Percentiles rank a stretch among this genome's conserved stretches.
Conservation (phyloP, 148 eudicot species). For the Fagopyrum tataricum region DNA sequence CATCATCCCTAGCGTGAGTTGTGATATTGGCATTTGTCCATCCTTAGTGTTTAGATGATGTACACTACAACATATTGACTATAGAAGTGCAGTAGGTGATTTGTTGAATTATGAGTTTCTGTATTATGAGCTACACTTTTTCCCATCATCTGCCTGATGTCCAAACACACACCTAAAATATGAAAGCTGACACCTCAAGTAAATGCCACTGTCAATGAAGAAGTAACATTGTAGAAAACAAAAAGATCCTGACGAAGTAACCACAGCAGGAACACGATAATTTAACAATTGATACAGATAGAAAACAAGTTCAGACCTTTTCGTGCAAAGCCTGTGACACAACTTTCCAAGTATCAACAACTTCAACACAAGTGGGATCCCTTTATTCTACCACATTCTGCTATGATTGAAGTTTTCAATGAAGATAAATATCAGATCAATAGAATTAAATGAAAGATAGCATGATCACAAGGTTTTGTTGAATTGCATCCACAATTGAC, state of each 20-base stretch:
- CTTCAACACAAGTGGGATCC: conserved; percentile 22
- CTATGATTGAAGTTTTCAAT: neutral
- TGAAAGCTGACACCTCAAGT: conserved; percentile 68
- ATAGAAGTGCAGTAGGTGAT: too few relatives aligned
- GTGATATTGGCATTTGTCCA: too few relatives aligned
- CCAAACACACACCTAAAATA: conserved; percentile 82
- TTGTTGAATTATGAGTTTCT: too few relatives aligned
- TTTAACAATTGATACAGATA: conserved; percentile 4
- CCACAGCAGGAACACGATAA: neutral
- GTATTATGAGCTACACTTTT: too few relatives aligned
- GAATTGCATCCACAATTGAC: too few relatives aligned
- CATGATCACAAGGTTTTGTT: neutral
- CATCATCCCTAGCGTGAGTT: too few relatives aligned
- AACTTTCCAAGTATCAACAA: conserved; percentile 50
- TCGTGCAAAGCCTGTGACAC: conserved; percentile 87
- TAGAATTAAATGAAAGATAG: neutral
- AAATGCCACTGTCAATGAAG: neutral
- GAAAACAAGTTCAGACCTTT: conserved; percentile 42
- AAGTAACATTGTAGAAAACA: neutral
- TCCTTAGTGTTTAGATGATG: too few relatives aligned
- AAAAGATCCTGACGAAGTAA: neutral
- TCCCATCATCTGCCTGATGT: conserved; percentile 86
- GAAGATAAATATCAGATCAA: neutral
- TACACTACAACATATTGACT: too few relatives aligned
- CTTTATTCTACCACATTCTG: conserved; percentile 33